Base-by-base conservation (phyloP, 2,329 filamentous ascomycete genomes). In the Trichoderma afroharzianum region DNA sequence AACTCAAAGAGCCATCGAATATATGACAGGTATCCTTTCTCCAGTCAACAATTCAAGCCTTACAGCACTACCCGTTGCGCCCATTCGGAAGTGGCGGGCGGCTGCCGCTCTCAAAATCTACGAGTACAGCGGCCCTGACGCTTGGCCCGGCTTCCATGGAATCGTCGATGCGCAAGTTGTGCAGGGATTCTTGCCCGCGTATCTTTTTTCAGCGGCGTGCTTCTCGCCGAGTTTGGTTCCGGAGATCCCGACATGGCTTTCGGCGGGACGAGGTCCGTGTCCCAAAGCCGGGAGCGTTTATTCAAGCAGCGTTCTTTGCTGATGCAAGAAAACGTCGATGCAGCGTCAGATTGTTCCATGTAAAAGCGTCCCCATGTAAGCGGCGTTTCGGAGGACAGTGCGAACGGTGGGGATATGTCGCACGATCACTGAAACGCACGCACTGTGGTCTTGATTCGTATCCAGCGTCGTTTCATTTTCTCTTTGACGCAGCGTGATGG, bases 51-150 rank as follows among this genome's bases (percentile, higher is more conserved):
- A 50, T 6, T 21, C 43, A 50, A 28, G 18, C 18, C 43, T n/a
- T 30, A 33, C 26, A 6, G 30, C 11, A 32, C 43, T n/a, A 47
- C 18, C 43, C 43, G 43, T 47, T 47, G 15, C 57, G 28, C 66
- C 66, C 55, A 61, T 61, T 28, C 66, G 66, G 66, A 68, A 68
- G 66, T 53, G 57, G 39, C 66, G 66, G 66, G 24, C 66, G 39
- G 50, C 24, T 36, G 36, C 66, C 66, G 57, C 39, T 36, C 28
- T 50, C 36, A 32, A 33, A 32, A n/a, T 61, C 12, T 32, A n/a
- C 50, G 24, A 24, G 26, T 3, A 36, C 33, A 15, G 33, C 14
- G 33, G 39, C 55, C 26, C 9, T 30, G 28, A 68, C 32, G 28
- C 28, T 68, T 61, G 24, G n/a, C 47, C 47, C 36, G 57, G 57